A percentile compares a stretch with the other conserved stretches of the same genome.
These are phyloP conservation scores for Cladobotryum protrusum DNA, from an alignment of 2,329 filamentous ascomycete genomes.

Conservation along the genomic window DNA sequence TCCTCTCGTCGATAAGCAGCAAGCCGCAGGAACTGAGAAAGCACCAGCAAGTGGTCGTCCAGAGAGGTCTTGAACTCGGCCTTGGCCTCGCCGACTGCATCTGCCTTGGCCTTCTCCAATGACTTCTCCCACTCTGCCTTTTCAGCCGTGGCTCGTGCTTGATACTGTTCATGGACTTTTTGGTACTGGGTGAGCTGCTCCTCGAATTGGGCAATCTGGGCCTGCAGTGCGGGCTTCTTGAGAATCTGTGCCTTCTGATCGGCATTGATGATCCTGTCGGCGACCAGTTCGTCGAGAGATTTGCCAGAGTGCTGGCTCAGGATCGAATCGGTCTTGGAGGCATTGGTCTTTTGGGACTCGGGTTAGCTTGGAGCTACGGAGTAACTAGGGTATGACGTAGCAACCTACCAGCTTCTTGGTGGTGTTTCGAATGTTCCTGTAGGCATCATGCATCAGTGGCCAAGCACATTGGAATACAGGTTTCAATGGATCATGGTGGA, in stretches of 20 bases:
- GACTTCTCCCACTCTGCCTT: conserved; percentile 56
- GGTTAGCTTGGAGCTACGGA: conserved; percentile 1
- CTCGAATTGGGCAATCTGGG: conserved; percentile 63
- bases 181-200: conserved; percentile 69
- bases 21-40: conserved; percentile 64
- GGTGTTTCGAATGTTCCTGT: conserved; percentile 81
- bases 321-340: conserved; percentile 62
- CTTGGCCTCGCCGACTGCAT: conserved; percentile 46
- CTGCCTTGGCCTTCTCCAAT: conserved; percentile 43
- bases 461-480: background rate
- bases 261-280: conserved; percentile 66
- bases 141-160: conserved; percentile 50
- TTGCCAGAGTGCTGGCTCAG: conserved; percentile 64
- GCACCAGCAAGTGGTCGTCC: conserved; percentile 58
- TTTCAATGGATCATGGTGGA: conserved; percentile 4
- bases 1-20: conserved; percentile 65
- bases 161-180: conserved; percentile 69
- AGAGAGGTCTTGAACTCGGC: conserved; percentile 48
- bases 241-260: conserved; percentile 72
- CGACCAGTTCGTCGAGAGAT: conserved; percentile 66
- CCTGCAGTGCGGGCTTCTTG: conserved; percentile 68
- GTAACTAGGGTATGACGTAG: conserved; percentile 1
- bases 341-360: conserved; percentile 48
- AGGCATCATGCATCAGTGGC: conserved; percentile 13
- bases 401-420: conserved; percentile 84